Evolutionary conservation across 768 basidiomycete species (phyloP), one percentile per base, ranked within the genome.

Genomic region (Naganishia friedmannii): DNA sequence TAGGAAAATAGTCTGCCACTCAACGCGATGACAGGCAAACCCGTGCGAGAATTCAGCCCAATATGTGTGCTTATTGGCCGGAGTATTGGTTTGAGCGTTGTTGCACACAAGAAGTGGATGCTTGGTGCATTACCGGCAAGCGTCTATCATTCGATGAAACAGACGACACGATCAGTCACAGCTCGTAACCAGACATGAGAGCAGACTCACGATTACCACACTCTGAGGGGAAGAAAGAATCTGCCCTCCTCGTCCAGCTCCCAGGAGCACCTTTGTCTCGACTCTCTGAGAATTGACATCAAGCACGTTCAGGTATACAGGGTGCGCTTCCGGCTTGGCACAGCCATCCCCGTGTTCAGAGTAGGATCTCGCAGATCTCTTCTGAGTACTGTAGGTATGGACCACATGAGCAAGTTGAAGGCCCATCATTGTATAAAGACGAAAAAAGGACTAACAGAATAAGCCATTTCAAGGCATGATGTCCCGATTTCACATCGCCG

Each of bases 11-110:
- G 23, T 45, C 70, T 32, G 1, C 48, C 65, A 5, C 37, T 37
- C 26, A 71, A 23, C 23, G 70, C 32, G 29, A 71, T 34, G 26
- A 71, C 70, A 0, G 70, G 70, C 15, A 71, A 45, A n/a, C 70
- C 70, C 3, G 70, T 53, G 28, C 60, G 45, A 15, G 70, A 54
- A 34, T 71, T 65, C 19, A 71, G 39, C n/a, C 65, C 70, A 9
- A 71, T 39, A 26, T 42, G 23, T 15, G 66, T 39, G n/a, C 10
- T 65, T 29, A 71, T 66, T 6, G 65, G 29, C n/a, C 54, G 32
- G 28, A 37, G 53, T 29, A 34, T 7, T 8, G 70, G 65, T 23
- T 58, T 39, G 23, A 65, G 58, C 26, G 65, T 70, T 17, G 51
- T 28, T 51, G 53, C 5, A 10, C 53, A 39, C 17, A 54, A 56